phyloP scores from a whole-genome alignment of 805 yeast genomes.

The Debaryomyces tyrocola region DNA sequence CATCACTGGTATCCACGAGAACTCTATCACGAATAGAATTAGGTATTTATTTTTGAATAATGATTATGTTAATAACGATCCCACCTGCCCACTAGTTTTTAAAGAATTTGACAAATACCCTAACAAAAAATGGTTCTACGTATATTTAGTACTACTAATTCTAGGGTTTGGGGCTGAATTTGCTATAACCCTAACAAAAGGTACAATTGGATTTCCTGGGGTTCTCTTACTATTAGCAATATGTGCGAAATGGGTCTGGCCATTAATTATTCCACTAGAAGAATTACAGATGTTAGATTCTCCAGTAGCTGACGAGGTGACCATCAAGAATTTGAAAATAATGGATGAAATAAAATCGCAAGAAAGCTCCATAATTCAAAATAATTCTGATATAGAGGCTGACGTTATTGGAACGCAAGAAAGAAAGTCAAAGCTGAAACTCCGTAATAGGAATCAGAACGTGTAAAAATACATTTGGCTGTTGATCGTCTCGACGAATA shows the following conservation, averaged over 20 bases:
- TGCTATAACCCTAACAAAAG: slow-evolving; percentile 80
- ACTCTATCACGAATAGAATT: slow-evolving; percentile 62
- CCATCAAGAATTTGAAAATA: slow-evolving; percentile 44
- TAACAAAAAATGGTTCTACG: slow-evolving; percentile 46
- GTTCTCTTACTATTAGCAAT: slow-evolving; percentile 70
- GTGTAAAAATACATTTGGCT: no score
- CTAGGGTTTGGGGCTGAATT: slow-evolving; percentile 78
- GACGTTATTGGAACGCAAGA: no score
- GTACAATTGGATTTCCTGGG: slow-evolving; percentile 93
- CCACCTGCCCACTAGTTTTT: slow-evolving; percentile 35
- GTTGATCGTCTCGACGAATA: no score
- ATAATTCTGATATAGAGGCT: no score
- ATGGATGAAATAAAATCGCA: slow-evolving; percentile 5
- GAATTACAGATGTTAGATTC: slow-evolving; percentile 68
- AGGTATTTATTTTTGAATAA: slow-evolving; percentile 63
- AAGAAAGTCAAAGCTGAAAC: no score
- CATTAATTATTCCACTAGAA: slow-evolving; percentile 56
- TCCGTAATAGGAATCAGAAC: no score
- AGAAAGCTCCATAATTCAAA: no score
- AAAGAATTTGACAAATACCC: slow-evolving; percentile 27
- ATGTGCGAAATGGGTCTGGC: slow-evolving; percentile 61
- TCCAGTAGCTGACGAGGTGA: slow-evolving; percentile 56
- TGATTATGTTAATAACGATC: slow-evolving; percentile 32
- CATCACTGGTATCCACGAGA: slow-evolving; percentile 67
- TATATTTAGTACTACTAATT: slow-evolving; percentile 59